Conservation (phyloP, 192 early-diverging fungal genomes). For the Umbelopsis ramanniana region DNA sequence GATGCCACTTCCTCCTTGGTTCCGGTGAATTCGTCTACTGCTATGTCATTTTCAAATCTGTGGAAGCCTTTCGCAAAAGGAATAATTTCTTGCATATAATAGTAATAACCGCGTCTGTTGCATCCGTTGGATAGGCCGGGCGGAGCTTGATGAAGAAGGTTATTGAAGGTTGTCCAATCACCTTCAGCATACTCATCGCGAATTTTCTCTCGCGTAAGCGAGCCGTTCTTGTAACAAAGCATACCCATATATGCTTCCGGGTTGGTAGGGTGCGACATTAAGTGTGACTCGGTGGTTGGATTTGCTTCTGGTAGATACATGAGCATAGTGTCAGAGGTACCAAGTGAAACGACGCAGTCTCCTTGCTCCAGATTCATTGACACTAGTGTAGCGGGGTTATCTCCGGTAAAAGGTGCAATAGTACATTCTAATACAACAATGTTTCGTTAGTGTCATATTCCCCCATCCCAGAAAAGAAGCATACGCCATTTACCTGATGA, state of each 20-base stretch:
- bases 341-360: conserved; percentile 74
- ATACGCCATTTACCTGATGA: conserved; percentile 44
- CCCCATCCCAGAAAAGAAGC: background rate
- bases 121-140: conserved; percentile 13
- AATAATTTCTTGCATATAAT: conserved; percentile 72
- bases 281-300: conserved; percentile 38
- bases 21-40: conserved; percentile 43
- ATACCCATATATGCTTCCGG: conserved; percentile 68
- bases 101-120: conserved; percentile 71
- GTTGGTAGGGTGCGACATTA: conserved; percentile 64
- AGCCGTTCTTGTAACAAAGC: conserved; percentile 87
- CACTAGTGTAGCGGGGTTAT: conserved; percentile 77
- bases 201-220: conserved; percentile 75
- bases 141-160: conserved; percentile 38
- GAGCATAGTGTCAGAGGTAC: conserved; percentile 82
- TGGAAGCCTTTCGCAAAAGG: conserved; percentile 72
- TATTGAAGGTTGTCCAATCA: conserved; percentile 66
- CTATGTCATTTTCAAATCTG: conserved; percentile 54
- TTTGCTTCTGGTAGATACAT: conserved; percentile 51
- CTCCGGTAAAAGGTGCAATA: conserved; percentile 75
- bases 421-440: conserved; percentile 45
- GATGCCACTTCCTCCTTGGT: conserved; percentile 20
- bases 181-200: conserved; percentile 56
- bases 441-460: too few relatives aligned
- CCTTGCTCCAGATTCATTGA: conserved; percentile 53